Percentiles rank a stretch among this genome's conserved stretches.
Conservation (phyloP, 192 early-diverging fungal genomes). For the Umbelopsis sp. region DNA sequence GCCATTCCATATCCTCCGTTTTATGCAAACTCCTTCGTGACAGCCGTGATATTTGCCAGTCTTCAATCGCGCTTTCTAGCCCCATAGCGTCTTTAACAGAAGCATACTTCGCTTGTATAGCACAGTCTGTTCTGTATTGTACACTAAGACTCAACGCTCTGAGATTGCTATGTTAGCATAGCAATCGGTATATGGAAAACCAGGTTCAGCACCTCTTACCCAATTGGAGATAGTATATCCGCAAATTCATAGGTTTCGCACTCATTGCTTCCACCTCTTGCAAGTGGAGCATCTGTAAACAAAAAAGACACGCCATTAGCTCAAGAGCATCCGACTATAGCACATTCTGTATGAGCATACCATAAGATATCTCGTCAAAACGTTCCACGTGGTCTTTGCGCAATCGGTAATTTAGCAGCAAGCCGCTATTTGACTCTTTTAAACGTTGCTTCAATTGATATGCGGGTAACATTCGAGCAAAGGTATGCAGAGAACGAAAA, state of each 20-base stretch:
- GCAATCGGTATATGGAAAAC: background rate
- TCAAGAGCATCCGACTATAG: no score
- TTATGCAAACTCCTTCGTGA: background rate
- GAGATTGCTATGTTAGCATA: background rate
- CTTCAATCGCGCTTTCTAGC: conserved; percentile 17
- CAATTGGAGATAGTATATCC: conserved; percentile 66
- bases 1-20: background rate
- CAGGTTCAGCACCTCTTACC: conserved; percentile 44
- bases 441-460: conserved; percentile 61
- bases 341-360: conserved; percentile 33
- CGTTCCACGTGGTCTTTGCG: conserved; percentile 52
- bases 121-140: conserved; percentile 70
- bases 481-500: conserved; percentile 82
- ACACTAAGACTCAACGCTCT: conserved; percentile 71
- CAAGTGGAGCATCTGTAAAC: conserved; percentile 58
- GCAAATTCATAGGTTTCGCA: conserved; percentile 67
- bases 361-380: conserved; percentile 70
- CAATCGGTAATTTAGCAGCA: conserved; percentile 71
- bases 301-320: no score
- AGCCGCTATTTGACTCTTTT: conserved; percentile 26
- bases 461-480: conserved; percentile 77
- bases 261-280: conserved; percentile 52
- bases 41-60: conserved; percentile 2
- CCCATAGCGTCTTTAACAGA: conserved; percentile 53
- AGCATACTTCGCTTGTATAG: conserved; percentile 65